phyloP scores from a whole-genome alignment of 345 rosid genomes.

The Eucalyptus caleyi region DNA sequence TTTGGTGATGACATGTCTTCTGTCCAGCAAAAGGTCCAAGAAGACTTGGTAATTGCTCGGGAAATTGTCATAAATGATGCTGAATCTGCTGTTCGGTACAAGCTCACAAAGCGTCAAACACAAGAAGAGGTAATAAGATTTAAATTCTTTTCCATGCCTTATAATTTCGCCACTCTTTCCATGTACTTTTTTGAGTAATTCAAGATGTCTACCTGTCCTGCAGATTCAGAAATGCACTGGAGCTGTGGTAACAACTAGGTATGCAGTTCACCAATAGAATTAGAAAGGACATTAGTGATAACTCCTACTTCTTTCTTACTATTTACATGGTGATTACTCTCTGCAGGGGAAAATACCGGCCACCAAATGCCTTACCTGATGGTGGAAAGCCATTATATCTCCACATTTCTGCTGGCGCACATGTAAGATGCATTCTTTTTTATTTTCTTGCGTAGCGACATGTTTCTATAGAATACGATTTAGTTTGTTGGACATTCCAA shows the following conservation, averaged over 20 bases:
- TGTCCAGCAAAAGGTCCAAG: slow-evolving; percentile 57
- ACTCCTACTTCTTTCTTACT: not conserved
- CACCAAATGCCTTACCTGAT: slow-evolving; percentile 59
- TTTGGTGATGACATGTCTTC: not conserved
- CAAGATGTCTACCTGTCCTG: not conserved
- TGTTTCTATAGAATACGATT: not conserved
- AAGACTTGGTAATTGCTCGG: slow-evolving; percentile 76
- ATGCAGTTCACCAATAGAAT: not conserved
- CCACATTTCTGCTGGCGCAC: slow-evolving; percentile 77
- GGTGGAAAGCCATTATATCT: slow-evolving; percentile 87
- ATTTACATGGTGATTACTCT: not conserved
- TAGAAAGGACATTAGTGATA: not conserved
- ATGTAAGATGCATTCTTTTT: slow-evolving; percentile 32
- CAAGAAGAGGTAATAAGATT: slow-evolving; percentile 71
- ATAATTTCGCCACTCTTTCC: not conserved
- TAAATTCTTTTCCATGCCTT: not conserved
- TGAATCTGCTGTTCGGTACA: slow-evolving; percentile 69
- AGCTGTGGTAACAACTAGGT: slow-evolving; percentile 95
- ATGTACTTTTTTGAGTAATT: not conserved
- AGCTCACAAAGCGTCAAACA: slow-evolving; percentile 87
- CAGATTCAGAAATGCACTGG: slow-evolving; percentile 89
- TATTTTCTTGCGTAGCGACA: not conserved
- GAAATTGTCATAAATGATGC: slow-evolving; percentile 90
- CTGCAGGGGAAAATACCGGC: slow-evolving; percentile 82
- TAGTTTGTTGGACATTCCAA: not conserved